Evolutionary conservation across 768 basidiomycete genomes (phyloP), one percentile per base, ranked within the genome.

Genomic region (Trichaptum fuscoviolaceum): DNA sequence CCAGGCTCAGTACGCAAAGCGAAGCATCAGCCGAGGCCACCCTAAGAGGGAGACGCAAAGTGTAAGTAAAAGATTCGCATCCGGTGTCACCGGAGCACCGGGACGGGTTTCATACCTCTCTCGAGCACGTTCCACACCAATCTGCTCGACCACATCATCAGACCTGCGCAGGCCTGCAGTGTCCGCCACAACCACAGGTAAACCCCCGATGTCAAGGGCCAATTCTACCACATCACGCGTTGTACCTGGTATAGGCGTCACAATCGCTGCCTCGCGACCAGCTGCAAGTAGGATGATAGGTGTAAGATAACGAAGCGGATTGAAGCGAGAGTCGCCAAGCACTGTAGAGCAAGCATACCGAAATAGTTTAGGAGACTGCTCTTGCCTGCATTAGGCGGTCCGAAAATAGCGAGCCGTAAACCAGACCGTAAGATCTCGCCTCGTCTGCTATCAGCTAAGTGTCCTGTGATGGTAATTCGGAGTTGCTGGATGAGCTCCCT

Each of bases 321-420:
- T 52, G 20, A 61, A 12, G 25, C 23, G 25, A 25, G 25, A 12
- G 59, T 24, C 12, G 59, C 42, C 58, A 36, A 25, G 36, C 30
- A 30, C 30, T 42, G 30, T 18, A 12, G 15, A 52, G 42, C 58
- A 52, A 12, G 71, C 77, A 17, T 70, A 89, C 94, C 91, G 15
- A 96, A 80, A 73, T 88, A 93, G 72, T 96, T 96, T 61, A 94
- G 81, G 23, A 95, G 75, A 71, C 89, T 92, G 72, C 92, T 95
- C 78, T 96, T 97, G n/a, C 95, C 95, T 1, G 91, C 93, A 71
- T 97, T 97, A 0, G 95, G 92, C 25, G 94, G 93, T 0, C 95
- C 95, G 72, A 95, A 95, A 52, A 97, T 95, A 17, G 92, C 89
- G 9, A 96, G 80, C 59, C 86, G 87, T 62, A 96, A 84, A 1